Percentiles rank a stretch among this genome's conserved stretches.
Evolutionary conservation across 805 yeast species (phyloP).

Genomic region (Yamadazyma kitorensis): DNA sequence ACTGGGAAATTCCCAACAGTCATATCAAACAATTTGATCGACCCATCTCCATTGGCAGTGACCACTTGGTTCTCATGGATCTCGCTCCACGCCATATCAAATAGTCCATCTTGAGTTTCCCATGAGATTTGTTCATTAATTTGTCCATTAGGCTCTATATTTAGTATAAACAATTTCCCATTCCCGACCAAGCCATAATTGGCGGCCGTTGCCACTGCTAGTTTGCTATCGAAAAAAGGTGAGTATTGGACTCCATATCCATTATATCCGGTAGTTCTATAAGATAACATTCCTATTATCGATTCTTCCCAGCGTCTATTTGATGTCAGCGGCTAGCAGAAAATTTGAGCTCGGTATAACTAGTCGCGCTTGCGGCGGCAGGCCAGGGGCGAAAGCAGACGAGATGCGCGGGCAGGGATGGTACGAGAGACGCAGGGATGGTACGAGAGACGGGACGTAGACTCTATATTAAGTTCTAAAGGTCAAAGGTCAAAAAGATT

Average conservation of each 20-base stretch:
- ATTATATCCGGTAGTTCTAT: conserved; percentile 73
- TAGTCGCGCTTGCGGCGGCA: background rate
- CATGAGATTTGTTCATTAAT: conserved; percentile 55
- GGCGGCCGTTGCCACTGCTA: conserved; percentile 89
- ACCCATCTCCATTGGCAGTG: conserved; percentile 88
- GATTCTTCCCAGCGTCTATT: no score
- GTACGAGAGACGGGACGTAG: background rate
- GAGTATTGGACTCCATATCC: conserved; percentile 89
- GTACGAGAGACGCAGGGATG: background rate
- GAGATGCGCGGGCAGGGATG: no score
- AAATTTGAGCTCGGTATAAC: background rate
- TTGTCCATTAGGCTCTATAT: conserved; percentile 65
- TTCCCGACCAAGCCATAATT: conserved; percentile 95
- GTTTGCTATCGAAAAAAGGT: conserved; percentile 83
- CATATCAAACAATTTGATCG: conserved; percentile 76
- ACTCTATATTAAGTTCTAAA: conserved; percentile 1
- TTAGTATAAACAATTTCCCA: conserved; percentile 73
- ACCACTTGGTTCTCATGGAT: conserved; percentile 80
- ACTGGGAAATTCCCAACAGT: conserved; percentile 68
- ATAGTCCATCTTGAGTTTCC: conserved; percentile 92
- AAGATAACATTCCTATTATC: conserved; percentile 74
- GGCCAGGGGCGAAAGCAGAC: background rate
- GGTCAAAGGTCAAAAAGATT: conserved; percentile 7
- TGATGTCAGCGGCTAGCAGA: background rate
- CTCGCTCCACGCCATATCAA: conserved; percentile 89